Evolutionary conservation across 1,139 yeast species (phyloP).

Genomic region (Candida sp.): DNA sequence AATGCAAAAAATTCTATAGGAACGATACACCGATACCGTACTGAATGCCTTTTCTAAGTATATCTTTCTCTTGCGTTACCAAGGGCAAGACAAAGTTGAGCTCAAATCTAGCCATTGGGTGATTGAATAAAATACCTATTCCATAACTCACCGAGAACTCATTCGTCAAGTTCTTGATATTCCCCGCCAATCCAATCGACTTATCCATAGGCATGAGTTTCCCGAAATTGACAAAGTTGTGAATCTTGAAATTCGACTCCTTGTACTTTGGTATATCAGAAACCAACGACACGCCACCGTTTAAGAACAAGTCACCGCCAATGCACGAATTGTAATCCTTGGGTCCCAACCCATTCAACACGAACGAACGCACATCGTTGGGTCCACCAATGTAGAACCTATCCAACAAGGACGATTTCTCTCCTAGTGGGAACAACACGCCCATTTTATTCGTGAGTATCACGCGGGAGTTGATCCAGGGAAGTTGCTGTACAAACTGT

Average conservation of each 20-base stretch:
- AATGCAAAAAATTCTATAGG: conserved; percentile 43
- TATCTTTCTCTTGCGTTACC: conserved; percentile 65
- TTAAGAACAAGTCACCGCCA: conserved; percentile 82
- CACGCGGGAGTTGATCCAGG: conserved; percentile 31
- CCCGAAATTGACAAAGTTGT: conserved; percentile 77
- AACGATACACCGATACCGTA: conserved; percentile 93
- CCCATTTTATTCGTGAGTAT: conserved; percentile 57
- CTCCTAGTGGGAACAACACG: conserved; percentile 39
- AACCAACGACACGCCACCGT: conserved; percentile 73
- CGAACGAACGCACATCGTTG: conserved; percentile 79
- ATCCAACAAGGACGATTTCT: conserved; percentile 58
- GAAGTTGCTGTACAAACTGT: conserved; percentile 37
- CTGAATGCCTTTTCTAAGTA: conserved; percentile 83
- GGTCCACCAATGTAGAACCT: conserved; percentile 72
- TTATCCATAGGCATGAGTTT: conserved; percentile 54
- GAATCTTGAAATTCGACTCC: conserved; percentile 70
- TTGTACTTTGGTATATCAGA: conserved; percentile 63
- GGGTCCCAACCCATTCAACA: conserved; percentile 86
- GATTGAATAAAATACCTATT: conserved; percentile 78
- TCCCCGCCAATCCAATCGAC: conserved; percentile 16
- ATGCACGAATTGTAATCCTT: conserved; percentile 60
- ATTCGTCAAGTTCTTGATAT: conserved; percentile 26
- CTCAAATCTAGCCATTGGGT: conserved; percentile 92
- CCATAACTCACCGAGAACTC: conserved; percentile 65
- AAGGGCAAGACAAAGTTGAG: conserved; percentile 85